Conservation (phyloP, 2,329 filamentous ascomycete genomes). For the Xylariaceae sp. region DNA sequence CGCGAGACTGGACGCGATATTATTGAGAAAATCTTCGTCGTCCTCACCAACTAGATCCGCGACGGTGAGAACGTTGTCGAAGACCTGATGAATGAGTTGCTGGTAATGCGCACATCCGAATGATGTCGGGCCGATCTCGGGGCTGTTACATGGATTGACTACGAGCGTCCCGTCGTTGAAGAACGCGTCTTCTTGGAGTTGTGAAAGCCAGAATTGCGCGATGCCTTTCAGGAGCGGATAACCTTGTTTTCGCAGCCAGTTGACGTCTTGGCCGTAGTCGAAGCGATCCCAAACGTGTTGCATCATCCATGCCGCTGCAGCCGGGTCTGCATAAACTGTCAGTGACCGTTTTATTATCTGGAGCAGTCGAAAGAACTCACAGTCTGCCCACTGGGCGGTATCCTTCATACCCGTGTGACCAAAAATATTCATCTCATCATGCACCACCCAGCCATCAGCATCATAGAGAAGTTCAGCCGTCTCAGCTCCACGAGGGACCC, state of each 20-base stretch:
- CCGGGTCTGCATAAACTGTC: constrained; percentile 31
- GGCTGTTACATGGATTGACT: constrained; percentile 54
- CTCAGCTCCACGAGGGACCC: constrained; percentile 47
- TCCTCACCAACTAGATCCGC: constrained; percentile 22
- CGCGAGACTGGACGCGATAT: constrained; percentile 38
- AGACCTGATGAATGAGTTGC: constrained; percentile 43
- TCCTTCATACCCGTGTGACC: constrained; percentile 45
- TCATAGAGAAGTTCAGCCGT: constrained; percentile 51
- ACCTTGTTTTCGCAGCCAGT: constrained; percentile 43
- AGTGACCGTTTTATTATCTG: background rate
- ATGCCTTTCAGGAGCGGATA: constrained; percentile 51
- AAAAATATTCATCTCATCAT: constrained; percentile 56
- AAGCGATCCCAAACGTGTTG: constrained; percentile 55
- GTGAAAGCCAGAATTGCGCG: constrained; percentile 51
- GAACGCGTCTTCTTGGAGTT: constrained; percentile 46
- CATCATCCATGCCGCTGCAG: constrained; percentile 54
- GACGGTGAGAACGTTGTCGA: constrained; percentile 35
- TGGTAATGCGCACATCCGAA: constrained; percentile 52
- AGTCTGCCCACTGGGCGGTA: constrained; percentile 31
- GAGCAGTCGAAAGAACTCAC: background rate
- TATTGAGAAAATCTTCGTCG: constrained; percentile 30
- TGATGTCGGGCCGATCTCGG: constrained; percentile 50
- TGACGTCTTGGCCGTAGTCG: constrained; percentile 44
- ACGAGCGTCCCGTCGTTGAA: constrained; percentile 48
- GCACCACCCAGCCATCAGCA: constrained; percentile 50